These are phyloP conservation scores for Trichophyton verrucosum DNA, from an alignment of 2,329 filamentous ascomycete genomes.

Conservation along the genomic window DNA sequence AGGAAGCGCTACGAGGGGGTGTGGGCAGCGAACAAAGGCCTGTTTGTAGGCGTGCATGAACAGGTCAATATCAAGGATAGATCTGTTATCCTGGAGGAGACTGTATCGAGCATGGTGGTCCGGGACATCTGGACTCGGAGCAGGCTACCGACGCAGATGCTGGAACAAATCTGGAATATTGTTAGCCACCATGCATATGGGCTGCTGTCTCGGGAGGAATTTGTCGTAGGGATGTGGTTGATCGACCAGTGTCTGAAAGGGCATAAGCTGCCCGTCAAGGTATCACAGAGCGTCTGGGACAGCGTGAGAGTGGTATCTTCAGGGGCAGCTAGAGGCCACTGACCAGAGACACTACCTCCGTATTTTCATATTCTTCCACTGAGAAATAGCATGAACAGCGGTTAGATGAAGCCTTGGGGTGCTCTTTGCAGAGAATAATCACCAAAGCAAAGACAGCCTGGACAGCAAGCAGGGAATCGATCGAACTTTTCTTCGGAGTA, in stretches of 20 bases:
- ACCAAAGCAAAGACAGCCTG: no score
- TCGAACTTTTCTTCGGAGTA: not conserved
- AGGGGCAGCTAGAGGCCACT: not conserved
- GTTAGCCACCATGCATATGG: conserved; percentile 29
- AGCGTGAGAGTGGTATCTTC: conserved; percentile 22
- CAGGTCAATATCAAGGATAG: conserved; percentile 11
- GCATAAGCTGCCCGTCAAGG: conserved; percentile 34
- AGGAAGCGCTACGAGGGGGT: conserved; percentile 40
- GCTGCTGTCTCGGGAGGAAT: conserved; percentile 34
- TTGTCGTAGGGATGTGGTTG: conserved; percentile 40
- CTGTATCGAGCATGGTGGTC: conserved; percentile 36
- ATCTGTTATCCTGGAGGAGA: conserved; percentile 22
- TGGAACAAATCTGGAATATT: conserved; percentile 37
- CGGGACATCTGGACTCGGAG: conserved; percentile 40
- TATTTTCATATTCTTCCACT: not conserved
- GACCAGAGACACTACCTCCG: not conserved
- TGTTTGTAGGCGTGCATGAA: conserved; percentile 10
- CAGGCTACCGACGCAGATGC: conserved; percentile 25
- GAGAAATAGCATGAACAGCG: not conserved
- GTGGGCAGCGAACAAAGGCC: conserved; percentile 39
- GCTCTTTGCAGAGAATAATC: no score
- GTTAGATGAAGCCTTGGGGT: not conserved
- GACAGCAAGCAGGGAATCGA: not conserved
- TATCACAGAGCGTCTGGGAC: conserved; percentile 37
- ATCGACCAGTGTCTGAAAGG: conserved; percentile 39